These are phyloP conservation scores for Pichia sp. DNA, from an alignment of 1,139 yeast species.

Conservation along the genomic window DNA sequence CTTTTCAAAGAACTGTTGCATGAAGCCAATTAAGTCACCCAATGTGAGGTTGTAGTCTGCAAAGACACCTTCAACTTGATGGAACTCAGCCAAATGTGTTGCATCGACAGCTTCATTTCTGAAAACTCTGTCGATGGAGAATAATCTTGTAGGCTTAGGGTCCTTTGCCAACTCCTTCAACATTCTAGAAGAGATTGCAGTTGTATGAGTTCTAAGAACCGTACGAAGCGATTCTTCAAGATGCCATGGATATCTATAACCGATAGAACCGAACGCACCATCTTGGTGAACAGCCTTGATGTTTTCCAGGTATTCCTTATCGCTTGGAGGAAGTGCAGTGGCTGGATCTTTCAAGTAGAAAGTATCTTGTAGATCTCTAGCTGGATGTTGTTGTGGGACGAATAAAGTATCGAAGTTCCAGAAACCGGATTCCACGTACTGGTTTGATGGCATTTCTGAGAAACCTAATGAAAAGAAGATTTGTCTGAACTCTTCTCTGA, in stretches of 20 bases:
- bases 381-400: constrained; percentile 99
- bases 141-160: constrained; percentile 87
- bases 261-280: constrained; percentile 91
- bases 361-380: constrained; percentile 97
- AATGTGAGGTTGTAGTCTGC: constrained; percentile 94
- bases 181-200: constrained; percentile 88
- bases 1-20: constrained; percentile 93
- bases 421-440: constrained; percentile 95
- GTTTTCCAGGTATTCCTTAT: constrained; percentile 69
- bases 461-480: constrained; percentile 97
- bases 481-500: constrained; percentile 95
- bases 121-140: constrained; percentile 97
- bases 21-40: constrained; percentile 96
- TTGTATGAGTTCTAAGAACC: constrained; percentile 95
- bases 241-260: constrained; percentile 98
- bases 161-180: constrained; percentile 80
- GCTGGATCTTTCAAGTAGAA: constrained; percentile 93
- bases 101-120: constrained; percentile 99
- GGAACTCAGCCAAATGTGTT: constrained; percentile 99
- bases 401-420: constrained; percentile 97
- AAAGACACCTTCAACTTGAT: constrained; percentile 98
- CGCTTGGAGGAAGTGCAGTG: constrained; percentile 75
- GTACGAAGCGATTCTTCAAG: constrained; percentile 83
- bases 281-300: constrained; percentile 80
- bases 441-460: constrained; percentile 98